These are phyloP conservation scores for Termitomyces sp. DNA, from an alignment of 768 basidiomycete genomes.

Conservation along the genomic window DNA sequence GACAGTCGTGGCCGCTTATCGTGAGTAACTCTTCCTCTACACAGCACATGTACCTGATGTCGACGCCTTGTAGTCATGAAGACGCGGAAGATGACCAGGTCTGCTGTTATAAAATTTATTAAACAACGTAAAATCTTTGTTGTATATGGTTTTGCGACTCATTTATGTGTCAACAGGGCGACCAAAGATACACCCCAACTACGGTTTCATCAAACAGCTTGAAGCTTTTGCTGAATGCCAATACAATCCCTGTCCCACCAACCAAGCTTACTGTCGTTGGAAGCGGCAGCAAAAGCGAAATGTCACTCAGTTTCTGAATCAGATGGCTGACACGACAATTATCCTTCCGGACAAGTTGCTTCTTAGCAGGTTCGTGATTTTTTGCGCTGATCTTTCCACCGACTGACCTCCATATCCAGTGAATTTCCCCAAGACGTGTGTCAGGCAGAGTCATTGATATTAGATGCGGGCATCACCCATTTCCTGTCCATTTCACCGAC, in stretches of 20 bases:
- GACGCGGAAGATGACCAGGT: conserved; percentile 34
- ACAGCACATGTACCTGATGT: not conserved
- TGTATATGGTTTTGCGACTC: conserved; percentile 4
- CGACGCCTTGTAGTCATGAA: conserved; percentile 26
- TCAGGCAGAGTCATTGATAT: conserved; percentile 46
- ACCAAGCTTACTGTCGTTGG: conserved; percentile 54
- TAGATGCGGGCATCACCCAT: conserved; percentile 51
- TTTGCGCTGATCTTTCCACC: not conserved
- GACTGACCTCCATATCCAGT: conserved; percentile 24
- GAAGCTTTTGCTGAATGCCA: conserved; percentile 49
- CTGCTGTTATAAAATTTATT: conserved; percentile 45
- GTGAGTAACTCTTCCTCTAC: conserved; percentile 31
- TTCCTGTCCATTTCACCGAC: conserved; percentile 53
- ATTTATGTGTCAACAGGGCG: conserved; percentile 21
- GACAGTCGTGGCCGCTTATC: conserved; percentile 54
- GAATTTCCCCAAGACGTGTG: conserved; percentile 54
- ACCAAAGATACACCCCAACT: conserved; percentile 42
- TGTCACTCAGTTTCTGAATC: conserved; percentile 49
- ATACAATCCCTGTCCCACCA: conserved; percentile 38
- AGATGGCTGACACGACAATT: conserved; percentile 47
- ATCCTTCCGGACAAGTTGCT: conserved; percentile 48
- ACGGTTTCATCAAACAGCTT: conserved; percentile 58
- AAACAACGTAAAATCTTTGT: conserved; percentile 38
- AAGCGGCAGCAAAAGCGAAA: conserved; percentile 51
- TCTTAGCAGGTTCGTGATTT: conserved; percentile 43